These are phyloP conservation scores for Hericium rajendrae DNA, from an alignment of 768 basidiomycete species.

Conservation along the genomic window DNA sequence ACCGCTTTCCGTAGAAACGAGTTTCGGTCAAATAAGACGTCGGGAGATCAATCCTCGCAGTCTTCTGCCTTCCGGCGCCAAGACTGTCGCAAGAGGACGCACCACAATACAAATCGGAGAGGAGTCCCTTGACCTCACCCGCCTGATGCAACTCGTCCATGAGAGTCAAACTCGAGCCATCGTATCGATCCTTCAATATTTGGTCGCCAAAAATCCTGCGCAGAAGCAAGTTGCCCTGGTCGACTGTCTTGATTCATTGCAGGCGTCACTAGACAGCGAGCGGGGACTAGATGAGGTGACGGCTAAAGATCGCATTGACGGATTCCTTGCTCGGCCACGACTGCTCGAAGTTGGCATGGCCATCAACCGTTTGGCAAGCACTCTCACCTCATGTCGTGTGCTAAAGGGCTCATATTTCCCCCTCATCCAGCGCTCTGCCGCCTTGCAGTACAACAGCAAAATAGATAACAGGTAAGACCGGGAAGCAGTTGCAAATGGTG, in stretches of 20 bases:
- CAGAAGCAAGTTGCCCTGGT: neutral
- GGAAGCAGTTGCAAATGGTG: neutral
- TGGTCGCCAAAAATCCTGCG: neutral
- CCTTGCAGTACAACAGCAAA: neutral
- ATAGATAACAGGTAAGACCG: neutral
- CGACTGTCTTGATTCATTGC: neutral
- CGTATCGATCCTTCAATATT: slow-evolving; percentile 2
- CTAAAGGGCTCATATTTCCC: neutral
- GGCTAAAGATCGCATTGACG: slow-evolving; percentile 4
- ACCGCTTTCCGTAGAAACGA: neutral
- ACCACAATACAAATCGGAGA: slow-evolving; percentile 1
- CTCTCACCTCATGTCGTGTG: neutral
- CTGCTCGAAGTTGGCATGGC: slow-evolving; percentile 11
- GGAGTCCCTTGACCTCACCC: slow-evolving; percentile 11
- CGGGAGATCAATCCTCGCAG: neutral
- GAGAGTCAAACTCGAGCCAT: slow-evolving; percentile 14
- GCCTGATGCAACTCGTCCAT: slow-evolving; percentile 9
- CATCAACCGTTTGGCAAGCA: slow-evolving; percentile 11
- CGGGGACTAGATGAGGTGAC: neutral
- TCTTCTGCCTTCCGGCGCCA: neutral
- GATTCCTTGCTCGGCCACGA: slow-evolving; percentile 11
- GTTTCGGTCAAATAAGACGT: neutral
- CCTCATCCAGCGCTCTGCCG: neutral
- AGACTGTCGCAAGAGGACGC: neutral
- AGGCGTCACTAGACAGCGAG: neutral